Percentiles rank a stretch among this genome's conserved stretches.
phyloP scores from a whole-genome alignment of 371 early-diverging fungal species.

The Mortierella sp. region DNA sequence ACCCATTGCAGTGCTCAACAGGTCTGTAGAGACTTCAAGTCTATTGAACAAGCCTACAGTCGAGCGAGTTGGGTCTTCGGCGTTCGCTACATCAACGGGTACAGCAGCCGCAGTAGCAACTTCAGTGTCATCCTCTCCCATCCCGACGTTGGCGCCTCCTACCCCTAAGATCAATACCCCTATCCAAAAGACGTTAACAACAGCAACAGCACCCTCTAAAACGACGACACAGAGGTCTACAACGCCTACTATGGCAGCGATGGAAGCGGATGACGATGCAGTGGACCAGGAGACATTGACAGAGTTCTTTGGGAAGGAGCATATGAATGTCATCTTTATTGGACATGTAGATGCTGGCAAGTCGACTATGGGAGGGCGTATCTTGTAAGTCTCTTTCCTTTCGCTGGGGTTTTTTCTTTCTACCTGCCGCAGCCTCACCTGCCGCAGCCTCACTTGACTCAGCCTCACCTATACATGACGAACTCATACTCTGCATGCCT shows the following conservation, averaged over 20 bases:
- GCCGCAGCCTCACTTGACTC: too few relatives aligned
- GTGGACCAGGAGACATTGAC: constrained; percentile 72
- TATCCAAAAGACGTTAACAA: constrained; percentile 12
- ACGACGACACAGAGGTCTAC: constrained; percentile 28
- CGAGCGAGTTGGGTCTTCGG: constrained; percentile 8
- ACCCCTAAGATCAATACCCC: constrained; percentile 33
- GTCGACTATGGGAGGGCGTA: constrained; percentile 99
- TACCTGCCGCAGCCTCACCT: too few relatives aligned
- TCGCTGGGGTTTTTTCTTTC: not conserved
- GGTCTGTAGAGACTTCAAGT: not conserved
- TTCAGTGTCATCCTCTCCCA: not conserved
- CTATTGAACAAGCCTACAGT: not conserved
- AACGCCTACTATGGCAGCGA: constrained; percentile 16
- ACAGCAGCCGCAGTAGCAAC: not conserved
- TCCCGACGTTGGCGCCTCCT: constrained; percentile 17
- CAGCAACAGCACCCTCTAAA: constrained; percentile 21
- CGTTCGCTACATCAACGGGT: constrained; percentile 23
- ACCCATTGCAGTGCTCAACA: constrained; percentile 23
- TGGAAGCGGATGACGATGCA: constrained; percentile 59
- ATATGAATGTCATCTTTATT: constrained; percentile 97
- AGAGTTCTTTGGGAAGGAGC: constrained; percentile 89
- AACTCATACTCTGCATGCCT: too few relatives aligned
- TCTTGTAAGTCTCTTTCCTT: constrained; percentile 72
- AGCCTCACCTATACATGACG: too few relatives aligned
- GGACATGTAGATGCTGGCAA: constrained; percentile 99